Evolutionary conservation across 1,139 yeast genomes (phyloP).

Genomic region (Pichia inconspicua): DNA sequence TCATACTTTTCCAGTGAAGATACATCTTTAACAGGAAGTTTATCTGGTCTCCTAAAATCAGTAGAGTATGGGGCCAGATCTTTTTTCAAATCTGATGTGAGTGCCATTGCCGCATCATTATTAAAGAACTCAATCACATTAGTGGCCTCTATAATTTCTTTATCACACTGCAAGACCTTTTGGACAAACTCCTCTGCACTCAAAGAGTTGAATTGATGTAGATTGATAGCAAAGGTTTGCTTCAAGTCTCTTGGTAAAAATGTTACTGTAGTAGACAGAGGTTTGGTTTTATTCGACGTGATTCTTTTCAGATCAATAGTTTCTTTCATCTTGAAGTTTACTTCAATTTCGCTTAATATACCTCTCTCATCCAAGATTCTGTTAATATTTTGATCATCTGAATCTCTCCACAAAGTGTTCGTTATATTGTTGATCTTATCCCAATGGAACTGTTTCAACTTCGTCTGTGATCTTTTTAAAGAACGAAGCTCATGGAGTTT

Average conservation of each 20-base stretch:
- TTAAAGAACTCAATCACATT: slow-evolving; percentile 67
- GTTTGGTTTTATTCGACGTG: not conserved
- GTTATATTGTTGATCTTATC: slow-evolving; percentile 66
- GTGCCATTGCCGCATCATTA: slow-evolving; percentile 59
- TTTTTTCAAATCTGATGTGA: slow-evolving; percentile 55
- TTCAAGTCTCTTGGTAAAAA: slow-evolving; percentile 64
- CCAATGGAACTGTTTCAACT: slow-evolving; percentile 93
- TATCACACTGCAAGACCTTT: slow-evolving; percentile 58
- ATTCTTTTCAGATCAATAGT: slow-evolving; percentile 16
- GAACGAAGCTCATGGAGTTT: slow-evolving; percentile 10
- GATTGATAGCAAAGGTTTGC: slow-evolving; percentile 73
- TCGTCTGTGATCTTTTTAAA: slow-evolving; percentile 46
- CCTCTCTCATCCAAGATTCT: slow-evolving; percentile 60
- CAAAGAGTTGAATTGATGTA: slow-evolving; percentile 50
- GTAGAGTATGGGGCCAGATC: slow-evolving; percentile 61
- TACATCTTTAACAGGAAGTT: slow-evolving; percentile 49
- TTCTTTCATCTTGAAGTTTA: slow-evolving; percentile 62
- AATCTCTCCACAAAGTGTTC: slow-evolving; percentile 75
- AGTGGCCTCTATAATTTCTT: slow-evolving; percentile 44
- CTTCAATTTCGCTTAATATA: slow-evolving; percentile 69
- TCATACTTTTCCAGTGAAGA: slow-evolving; percentile 72
- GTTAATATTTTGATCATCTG: slow-evolving; percentile 38
- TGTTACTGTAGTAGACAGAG: slow-evolving; percentile 34
- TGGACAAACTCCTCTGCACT: slow-evolving; percentile 50
- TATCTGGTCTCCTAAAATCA: slow-evolving; percentile 24